These are phyloP conservation scores for Polymyxa betae DNA, from an alignment of 208 protist species.

Conservation along the genomic window DNA sequence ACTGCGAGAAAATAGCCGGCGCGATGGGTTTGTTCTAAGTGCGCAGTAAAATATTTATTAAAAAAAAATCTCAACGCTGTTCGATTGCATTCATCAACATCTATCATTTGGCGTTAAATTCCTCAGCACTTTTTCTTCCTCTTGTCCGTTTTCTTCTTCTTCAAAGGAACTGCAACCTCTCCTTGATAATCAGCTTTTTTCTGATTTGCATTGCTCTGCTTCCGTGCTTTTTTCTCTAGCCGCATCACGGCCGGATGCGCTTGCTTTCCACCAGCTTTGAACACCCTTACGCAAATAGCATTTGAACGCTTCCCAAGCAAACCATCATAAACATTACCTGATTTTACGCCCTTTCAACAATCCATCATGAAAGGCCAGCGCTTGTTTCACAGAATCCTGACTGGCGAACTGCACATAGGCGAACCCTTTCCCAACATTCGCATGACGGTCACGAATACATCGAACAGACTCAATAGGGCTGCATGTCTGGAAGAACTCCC, in stretches of 20 bases:
- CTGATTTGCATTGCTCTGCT: not conserved
- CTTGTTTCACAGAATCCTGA: not conserved
- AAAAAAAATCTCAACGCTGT: too few relatives aligned
- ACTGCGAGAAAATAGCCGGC: too few relatives aligned
- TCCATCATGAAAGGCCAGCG: not conserved
- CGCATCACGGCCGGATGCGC: too few relatives aligned
- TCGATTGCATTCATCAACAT: too few relatives aligned
- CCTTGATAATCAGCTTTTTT: not conserved
- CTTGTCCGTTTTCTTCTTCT: not conserved
- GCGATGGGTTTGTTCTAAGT: too few relatives aligned
- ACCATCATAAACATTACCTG: not conserved
- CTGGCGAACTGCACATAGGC: not conserved
- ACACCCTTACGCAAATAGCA: not conserved
- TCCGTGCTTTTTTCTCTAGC: not conserved
- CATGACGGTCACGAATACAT: conserved; percentile 18
- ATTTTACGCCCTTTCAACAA: not conserved
- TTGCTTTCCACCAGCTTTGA: not conserved
- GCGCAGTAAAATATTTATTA: too few relatives aligned
- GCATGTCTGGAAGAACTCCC: not conserved
- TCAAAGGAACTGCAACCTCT: not conserved
- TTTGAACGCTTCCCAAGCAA: not conserved
- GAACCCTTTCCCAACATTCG: conserved; percentile 41
- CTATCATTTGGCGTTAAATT: too few relatives aligned
- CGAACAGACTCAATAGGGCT: conserved; percentile 44
- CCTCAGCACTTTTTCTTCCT: too few relatives aligned